Percentiles rank a stretch among this genome's conserved stretches.
These are phyloP conservation scores for Gaultheria prostrata DNA, from an alignment of 148 eudicot genomes.

Conservation along the genomic window DNA sequence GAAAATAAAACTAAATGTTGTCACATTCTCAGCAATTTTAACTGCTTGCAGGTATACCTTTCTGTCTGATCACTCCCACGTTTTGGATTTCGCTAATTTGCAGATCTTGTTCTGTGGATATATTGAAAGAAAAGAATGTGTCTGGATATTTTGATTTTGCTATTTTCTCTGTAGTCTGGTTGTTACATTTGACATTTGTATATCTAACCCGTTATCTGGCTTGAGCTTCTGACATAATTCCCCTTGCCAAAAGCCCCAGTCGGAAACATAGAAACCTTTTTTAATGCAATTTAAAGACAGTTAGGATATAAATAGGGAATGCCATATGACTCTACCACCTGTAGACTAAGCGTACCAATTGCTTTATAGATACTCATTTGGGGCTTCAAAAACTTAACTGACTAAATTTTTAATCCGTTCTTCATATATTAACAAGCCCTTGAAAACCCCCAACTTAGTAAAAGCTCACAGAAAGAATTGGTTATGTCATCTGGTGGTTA, in stretches of 20 bases:
- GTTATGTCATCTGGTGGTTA: constrained; percentile 1
- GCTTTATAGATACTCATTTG: background rate
- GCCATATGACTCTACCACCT: background rate
- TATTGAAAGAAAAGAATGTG: background rate
- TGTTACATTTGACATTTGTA: background rate
- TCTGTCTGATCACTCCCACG: constrained; percentile 5
- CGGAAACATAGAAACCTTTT: background rate
- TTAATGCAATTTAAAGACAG: background rate
- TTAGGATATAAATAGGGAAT: background rate
- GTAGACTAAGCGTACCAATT: background rate
- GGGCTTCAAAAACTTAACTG: background rate
- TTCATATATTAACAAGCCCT: background rate
- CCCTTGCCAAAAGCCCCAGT: background rate
- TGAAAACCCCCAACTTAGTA: background rate
- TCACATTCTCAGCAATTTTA: constrained; percentile 93
- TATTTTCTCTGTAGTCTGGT: background rate
- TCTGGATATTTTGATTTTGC: background rate
- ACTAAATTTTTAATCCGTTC: background rate
- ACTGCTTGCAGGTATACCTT: constrained; percentile 88
- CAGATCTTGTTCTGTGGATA: background rate
- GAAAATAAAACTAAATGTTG: constrained; percentile 92
- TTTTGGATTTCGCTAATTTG: constrained; percentile 10
- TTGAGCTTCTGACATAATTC: background rate
- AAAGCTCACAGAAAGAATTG: background rate
- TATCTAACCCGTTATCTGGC: background rate